Evolutionary conservation across 805 yeast species (phyloP).

Genomic region (Metschnikowia cerradonensis): DNA sequence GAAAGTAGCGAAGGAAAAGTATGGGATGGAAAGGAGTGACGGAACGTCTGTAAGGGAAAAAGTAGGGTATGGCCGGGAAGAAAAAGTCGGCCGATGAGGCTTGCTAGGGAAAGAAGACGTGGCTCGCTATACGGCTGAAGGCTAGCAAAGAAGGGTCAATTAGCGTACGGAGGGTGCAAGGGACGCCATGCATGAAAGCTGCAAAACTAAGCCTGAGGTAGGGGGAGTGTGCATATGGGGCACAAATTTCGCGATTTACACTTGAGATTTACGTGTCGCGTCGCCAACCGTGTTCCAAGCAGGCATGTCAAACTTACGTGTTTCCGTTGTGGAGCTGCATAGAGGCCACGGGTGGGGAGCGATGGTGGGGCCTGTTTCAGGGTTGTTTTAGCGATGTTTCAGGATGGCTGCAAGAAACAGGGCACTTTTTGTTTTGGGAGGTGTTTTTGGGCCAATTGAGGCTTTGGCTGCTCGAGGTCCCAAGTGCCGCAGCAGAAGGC

Average conservation of each 20-base stretch:
- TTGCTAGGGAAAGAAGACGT: conserved; percentile 2
- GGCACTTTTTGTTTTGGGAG: background rate
- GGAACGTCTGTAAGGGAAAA: background rate
- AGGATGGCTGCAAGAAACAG: background rate
- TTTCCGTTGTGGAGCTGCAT: background rate
- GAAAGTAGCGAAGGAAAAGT: background rate
- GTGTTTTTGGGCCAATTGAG: background rate
- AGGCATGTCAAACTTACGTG: conserved; percentile 1
- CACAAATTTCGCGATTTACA: background rate
- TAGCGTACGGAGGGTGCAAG: background rate
- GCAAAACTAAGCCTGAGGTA: background rate
- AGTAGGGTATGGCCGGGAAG: background rate
- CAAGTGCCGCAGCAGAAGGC: background rate
- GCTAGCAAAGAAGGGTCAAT: background rate
- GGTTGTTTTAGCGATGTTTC: background rate
- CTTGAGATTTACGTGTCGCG: conserved; percentile 1
- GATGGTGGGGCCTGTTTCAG: background rate
- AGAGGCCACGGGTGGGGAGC: background rate
- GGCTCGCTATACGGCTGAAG: conserved; percentile 4
- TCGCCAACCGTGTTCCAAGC: conserved; percentile 2
- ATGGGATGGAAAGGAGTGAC: background rate
- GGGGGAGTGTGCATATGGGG: background rate
- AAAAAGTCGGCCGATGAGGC: background rate
- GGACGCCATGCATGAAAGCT: background rate
- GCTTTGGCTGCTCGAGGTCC: background rate